These are phyloP conservation scores for Diaporthe aspalathi DNA, from an alignment of 2,329 filamentous ascomycete genomes.

Conservation along the genomic window DNA sequence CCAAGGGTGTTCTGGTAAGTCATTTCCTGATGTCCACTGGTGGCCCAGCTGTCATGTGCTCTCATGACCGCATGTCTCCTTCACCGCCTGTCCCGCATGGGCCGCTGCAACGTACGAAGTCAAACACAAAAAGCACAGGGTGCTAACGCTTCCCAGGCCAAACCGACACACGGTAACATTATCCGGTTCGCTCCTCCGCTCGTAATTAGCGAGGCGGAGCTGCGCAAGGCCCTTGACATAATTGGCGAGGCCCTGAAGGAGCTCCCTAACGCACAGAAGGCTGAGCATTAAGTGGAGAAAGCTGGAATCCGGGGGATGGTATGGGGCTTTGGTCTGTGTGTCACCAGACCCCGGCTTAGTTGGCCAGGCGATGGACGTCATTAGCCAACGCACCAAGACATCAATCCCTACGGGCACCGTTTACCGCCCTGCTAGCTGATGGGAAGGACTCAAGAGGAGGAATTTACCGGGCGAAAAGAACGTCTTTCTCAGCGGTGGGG, in stretches of 20 bases:
- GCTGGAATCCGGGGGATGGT: slow-evolving; percentile 25
- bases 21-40: slow-evolving; percentile 32
- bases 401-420: slow-evolving; percentile 35
- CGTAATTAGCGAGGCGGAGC: slow-evolving; percentile 90
- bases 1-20: slow-evolving; percentile 90
- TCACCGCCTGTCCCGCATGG: slow-evolving; percentile 36
- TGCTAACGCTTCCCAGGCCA: slow-evolving; percentile 72
- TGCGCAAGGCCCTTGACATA: slow-evolving; percentile 80
- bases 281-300: slow-evolving; percentile 46
- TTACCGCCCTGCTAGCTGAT: slow-evolving; percentile 39
- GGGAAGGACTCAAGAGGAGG: slow-evolving; percentile 40
- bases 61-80: slow-evolving; percentile 21
- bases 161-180: slow-evolving; percentile 98
- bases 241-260: slow-evolving; percentile 86
- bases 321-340: slow-evolving; percentile 25
- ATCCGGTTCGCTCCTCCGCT: slow-evolving; percentile 97
- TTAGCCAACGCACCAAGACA: slow-evolving; percentile 14
- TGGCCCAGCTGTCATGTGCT: slow-evolving; percentile 2
- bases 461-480: slow-evolving; percentile 28
- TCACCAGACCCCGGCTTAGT: slow-evolving; percentile 15
- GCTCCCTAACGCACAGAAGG: slow-evolving; percentile 73
- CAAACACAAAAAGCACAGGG: slow-evolving; percentile 27
- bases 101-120: slow-evolving; percentile 33
- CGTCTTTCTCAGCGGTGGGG: slow-evolving; percentile 39
- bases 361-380: slow-evolving; percentile 22